These are phyloP conservation scores for Fusarium acutatum DNA, from an alignment of 2,329 filamentous ascomycete genomes.

Conservation along the genomic window DNA sequence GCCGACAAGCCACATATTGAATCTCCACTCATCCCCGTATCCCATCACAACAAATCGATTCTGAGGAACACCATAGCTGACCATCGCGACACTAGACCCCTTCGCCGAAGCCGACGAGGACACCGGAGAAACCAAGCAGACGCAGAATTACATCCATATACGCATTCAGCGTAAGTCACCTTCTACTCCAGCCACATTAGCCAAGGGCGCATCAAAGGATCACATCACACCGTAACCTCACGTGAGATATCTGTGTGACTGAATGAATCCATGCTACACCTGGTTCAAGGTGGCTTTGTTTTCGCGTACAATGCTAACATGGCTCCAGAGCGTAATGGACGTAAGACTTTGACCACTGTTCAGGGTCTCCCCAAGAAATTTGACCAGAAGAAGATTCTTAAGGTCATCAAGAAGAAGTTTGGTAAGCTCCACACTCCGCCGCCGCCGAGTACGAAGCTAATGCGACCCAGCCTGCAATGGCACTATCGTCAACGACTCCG, in stretches of 20 bases:
- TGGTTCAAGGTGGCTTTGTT: background rate
- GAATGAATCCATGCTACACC: background rate
- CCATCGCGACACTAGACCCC: conserved; percentile 74
- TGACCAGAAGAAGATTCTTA: conserved; percentile 99
- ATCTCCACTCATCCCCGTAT: conserved; percentile 22
- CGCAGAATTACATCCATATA: conserved; percentile 99
- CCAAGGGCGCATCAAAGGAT: background rate
- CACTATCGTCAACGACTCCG: conserved; percentile 93
- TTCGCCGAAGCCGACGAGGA: conserved; percentile 99
- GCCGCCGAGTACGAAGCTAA: background rate
- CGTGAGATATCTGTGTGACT: conserved; percentile 9
- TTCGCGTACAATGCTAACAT: conserved; percentile 7
- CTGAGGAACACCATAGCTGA: background rate
- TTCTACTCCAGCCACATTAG: background rate
- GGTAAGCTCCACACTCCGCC: conserved; percentile 62
- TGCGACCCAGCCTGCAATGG: conserved; percentile 88
- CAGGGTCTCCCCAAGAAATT: conserved; percentile 99
- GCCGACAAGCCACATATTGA: conserved; percentile 25
- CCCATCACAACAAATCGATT: background rate
- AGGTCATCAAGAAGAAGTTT: conserved; percentile 99
- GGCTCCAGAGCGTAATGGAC: conserved; percentile 95
- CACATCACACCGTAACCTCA: conserved; percentile 19
- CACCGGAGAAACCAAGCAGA: conserved; percentile 92
- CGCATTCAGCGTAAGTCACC: conserved; percentile 89
- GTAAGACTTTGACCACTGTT: conserved; percentile 99